Evolutionary conservation across 495 filamentous ascomycete genomes (phyloP).

Genomic region (Usnea hakonensis): DNA sequence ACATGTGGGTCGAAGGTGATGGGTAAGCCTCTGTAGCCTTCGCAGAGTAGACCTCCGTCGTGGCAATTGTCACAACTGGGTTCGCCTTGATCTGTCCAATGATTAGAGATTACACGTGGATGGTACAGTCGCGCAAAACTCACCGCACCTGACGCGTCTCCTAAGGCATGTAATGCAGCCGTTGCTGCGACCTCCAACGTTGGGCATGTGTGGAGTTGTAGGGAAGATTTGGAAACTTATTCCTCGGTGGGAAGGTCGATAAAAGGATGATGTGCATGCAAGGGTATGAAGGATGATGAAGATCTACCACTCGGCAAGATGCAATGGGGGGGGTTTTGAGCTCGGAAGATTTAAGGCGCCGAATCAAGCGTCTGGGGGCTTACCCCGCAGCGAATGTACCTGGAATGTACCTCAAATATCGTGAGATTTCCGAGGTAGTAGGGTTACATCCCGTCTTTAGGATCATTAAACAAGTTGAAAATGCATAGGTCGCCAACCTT

Average conservation of each 20-base stretch:
- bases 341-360: no score
- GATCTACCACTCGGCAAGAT: no score
- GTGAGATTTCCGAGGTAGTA: no score
- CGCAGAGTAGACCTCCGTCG: constrained; percentile 22
- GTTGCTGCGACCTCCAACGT: constrained; percentile 29
- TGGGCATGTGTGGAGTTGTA: constrained; percentile 19
- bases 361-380: no score
- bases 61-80: constrained; percentile 25
- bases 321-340: no score
- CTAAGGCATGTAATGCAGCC: constrained; percentile 29
- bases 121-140: background rate
- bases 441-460: background rate
- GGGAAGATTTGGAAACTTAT: background rate
- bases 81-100: constrained; percentile 24
- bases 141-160: constrained; percentile 29
- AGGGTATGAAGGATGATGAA: no score
- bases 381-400: background rate
- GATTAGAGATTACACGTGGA: constrained; percentile 1
- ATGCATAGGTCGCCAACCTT: no score
- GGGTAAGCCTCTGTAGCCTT: constrained; percentile 21
- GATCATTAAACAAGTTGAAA: background rate
- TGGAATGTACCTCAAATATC: no score
- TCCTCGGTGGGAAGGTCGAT: no score
- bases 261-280: no score
- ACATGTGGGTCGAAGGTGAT: constrained; percentile 8